phyloP scores from a whole-genome alignment of 805 yeast genomes.

The Brettanomyces nanus region DNA sequence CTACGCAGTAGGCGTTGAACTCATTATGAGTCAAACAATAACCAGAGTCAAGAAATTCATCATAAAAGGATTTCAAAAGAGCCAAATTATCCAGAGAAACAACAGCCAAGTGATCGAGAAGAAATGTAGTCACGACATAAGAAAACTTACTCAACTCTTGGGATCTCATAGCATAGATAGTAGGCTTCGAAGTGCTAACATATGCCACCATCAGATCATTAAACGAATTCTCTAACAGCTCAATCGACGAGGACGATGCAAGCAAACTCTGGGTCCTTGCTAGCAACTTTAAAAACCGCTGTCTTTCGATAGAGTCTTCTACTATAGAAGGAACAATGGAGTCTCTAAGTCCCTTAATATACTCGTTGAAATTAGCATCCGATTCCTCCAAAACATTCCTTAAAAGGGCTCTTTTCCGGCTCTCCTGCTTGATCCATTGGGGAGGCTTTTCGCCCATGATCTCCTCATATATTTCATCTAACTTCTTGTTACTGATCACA shows the following conservation, averaged over 20 bases:
- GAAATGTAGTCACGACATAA: neutral
- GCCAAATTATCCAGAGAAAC: neutral
- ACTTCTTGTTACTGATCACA: neutral
- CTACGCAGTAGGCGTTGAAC: neutral
- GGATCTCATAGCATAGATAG: neutral
- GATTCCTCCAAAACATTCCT: neutral
- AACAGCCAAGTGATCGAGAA: neutral
- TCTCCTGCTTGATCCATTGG: neutral
- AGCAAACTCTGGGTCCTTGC: neutral
- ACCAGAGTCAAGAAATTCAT: neutral
- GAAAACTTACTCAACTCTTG: neutral
- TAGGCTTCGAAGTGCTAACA: neutral
- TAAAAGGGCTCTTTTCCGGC: neutral
- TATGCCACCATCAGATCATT: neutral
- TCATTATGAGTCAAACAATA: slow-evolving; percentile 4
- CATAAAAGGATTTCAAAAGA: neutral
- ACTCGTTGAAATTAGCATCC: neutral
- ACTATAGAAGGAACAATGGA: neutral
- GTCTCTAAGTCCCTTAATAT: neutral
- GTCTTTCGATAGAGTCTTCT: neutral
- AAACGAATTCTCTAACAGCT: neutral
- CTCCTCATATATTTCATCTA: neutral
- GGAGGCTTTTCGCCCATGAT: neutral
- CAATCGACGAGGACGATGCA: neutral
- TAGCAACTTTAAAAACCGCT: neutral